phyloP scores from a whole-genome alignment of 495 filamentous ascomycete species.

The Penicillium flavigenum region DNA sequence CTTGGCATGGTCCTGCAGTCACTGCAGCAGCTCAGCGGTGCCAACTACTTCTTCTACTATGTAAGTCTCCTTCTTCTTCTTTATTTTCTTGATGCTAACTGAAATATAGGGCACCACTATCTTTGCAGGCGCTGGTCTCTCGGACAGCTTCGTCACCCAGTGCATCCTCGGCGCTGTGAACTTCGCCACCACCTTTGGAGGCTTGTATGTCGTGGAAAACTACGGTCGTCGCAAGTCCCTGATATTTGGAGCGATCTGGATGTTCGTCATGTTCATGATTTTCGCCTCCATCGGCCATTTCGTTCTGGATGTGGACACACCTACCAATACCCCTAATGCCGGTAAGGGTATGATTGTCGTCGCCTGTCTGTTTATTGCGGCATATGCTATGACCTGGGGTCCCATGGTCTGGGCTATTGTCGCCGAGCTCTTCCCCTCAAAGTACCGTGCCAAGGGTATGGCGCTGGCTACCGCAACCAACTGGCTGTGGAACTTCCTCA shows the following conservation, averaged over 20 bases:
- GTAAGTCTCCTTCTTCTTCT: slow-evolving; percentile 42
- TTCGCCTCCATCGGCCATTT: slow-evolving; percentile 70
- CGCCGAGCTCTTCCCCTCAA: slow-evolving; percentile 75
- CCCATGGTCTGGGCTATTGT: slow-evolving; percentile 78
- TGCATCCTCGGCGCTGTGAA: slow-evolving; percentile 75
- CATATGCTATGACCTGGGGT: slow-evolving; percentile 67
- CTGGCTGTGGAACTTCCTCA: slow-evolving; percentile 85
- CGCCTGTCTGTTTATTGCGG: slow-evolving; percentile 62
- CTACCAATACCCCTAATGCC: slow-evolving; percentile 56
- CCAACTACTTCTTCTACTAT: slow-evolving; percentile 80
- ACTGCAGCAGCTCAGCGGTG: slow-evolving; percentile 66
- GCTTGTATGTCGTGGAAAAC: slow-evolving; percentile 68
- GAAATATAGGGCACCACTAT: slow-evolving; percentile 64
- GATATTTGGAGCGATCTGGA: slow-evolving; percentile 64
- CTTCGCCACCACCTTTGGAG: slow-evolving; percentile 67
- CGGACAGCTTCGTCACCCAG: slow-evolving; percentile 68
- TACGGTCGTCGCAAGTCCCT: slow-evolving; percentile 68
- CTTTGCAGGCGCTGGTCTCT: slow-evolving; percentile 68
- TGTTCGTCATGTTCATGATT: slow-evolving; percentile 69
- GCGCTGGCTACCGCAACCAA: slow-evolving; percentile 73
- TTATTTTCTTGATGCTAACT: neutral
- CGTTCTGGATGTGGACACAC: slow-evolving; percentile 53
- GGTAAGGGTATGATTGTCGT: slow-evolving; percentile 76
- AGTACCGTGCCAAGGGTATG: slow-evolving; percentile 72
- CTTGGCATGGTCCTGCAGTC: slow-evolving; percentile 69